These are phyloP conservation scores for Starmerella vaccinii DNA, from an alignment of 805 yeast genomes.

Conservation along the genomic window DNA sequence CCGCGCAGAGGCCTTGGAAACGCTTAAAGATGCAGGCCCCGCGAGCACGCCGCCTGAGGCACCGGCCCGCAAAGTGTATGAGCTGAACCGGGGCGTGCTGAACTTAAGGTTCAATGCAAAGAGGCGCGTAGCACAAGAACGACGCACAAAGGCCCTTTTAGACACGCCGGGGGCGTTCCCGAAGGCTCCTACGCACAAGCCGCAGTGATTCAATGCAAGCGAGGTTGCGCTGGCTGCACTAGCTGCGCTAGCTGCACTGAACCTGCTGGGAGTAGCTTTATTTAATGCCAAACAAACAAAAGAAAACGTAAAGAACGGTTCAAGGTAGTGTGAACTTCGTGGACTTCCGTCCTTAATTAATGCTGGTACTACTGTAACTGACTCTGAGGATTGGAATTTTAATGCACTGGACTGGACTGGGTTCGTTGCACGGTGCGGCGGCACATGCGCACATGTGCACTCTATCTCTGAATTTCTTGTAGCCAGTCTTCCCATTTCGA, in stretches of 20 bases:
- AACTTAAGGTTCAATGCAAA: slow-evolving; percentile 33
- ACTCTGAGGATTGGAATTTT: too few species aligned
- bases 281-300: neutral
- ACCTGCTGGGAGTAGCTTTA: too few species aligned
- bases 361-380: too few species aligned
- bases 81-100: slow-evolving; percentile 37
- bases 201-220: neutral
- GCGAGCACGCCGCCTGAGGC: neutral
- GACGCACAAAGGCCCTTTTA: slow-evolving; percentile 28
- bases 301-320: neutral
- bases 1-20: too few species aligned
- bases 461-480: neutral
- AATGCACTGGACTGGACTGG: too few species aligned
- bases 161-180: slow-evolving; percentile 31
- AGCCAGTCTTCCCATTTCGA: slow-evolving; percentile 69
- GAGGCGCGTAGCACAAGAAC: slow-evolving; percentile 27
- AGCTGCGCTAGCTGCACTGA: too few species aligned
- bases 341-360: too few species aligned
- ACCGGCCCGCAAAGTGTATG: slow-evolving; percentile 8
- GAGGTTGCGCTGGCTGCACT: neutral
- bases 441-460: neutral
- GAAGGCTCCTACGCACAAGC: slow-evolving; percentile 28
- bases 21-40: too few species aligned
- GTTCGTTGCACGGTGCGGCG: too few species aligned
- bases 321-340: neutral